Evolutionary conservation across 2,329 filamentous ascomycete species (phyloP).

Genomic region (Fusarium gaditjirri): DNA sequence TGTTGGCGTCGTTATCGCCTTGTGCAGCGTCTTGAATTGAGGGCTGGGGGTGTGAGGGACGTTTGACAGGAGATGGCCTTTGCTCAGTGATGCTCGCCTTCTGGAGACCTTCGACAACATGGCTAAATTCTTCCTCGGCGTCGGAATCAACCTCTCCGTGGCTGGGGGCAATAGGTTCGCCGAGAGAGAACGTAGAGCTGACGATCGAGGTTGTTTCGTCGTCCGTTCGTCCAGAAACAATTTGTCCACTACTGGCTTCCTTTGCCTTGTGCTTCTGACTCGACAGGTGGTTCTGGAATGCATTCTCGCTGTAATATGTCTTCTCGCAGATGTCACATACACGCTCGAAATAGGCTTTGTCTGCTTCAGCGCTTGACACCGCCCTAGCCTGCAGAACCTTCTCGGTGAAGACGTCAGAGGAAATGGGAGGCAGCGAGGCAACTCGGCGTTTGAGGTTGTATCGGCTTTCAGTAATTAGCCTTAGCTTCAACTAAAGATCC

Average conservation of each 20-base stretch:
- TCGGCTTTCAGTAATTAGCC: constrained; percentile 63
- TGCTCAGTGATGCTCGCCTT: constrained; percentile 73
- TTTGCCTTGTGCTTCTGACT: constrained; percentile 85
- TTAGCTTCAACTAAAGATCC: not conserved
- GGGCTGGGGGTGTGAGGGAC: constrained; percentile 63
- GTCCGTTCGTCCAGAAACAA: constrained; percentile 53
- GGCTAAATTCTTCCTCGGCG: constrained; percentile 78
- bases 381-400: constrained; percentile 95
- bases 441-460: constrained; percentile 97
- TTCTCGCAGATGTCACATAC: constrained; percentile 85
- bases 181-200: constrained; percentile 91
- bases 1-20: constrained; percentile 53
- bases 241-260: constrained; percentile 60
- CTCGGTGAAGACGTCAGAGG: constrained; percentile 92
- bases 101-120: constrained; percentile 82
- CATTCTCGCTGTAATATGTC: constrained; percentile 96
- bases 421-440: constrained; percentile 87
- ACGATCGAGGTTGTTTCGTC: constrained; percentile 85
- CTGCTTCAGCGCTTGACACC: constrained; percentile 82
- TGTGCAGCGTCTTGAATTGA: constrained; percentile 56
- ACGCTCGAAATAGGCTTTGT: constrained; percentile 89
- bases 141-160: constrained; percentile 69
- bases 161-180: constrained; percentile 73
- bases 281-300: constrained; percentile 89
- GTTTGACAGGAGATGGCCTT: constrained; percentile 62